A percentile compares a stretch with the other conserved stretches of the same genome.
Evolutionary conservation across 2,329 filamentous ascomycete genomes (phyloP).

Genomic region (Aspergillus sergii): DNA sequence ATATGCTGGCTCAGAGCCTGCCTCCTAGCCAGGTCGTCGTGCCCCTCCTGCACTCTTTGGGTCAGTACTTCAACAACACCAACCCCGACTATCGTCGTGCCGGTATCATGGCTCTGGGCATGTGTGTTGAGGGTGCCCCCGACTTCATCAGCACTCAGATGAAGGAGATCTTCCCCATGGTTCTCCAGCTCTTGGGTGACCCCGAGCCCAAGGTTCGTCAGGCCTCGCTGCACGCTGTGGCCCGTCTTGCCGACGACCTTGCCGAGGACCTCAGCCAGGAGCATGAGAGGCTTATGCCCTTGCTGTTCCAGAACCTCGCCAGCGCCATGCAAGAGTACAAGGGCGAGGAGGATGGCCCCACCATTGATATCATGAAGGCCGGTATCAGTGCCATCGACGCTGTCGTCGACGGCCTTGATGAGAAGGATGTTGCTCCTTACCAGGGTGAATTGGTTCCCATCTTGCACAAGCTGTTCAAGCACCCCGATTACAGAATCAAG

Average conservation of each 20-base stretch:
- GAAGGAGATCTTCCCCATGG: constrained; percentile 78
- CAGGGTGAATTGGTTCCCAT: constrained; percentile 80
- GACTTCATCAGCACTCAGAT: constrained; percentile 97
- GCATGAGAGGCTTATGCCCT: constrained; percentile 80
- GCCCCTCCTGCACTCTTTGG: constrained; percentile 83
- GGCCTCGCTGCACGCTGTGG: constrained; percentile 83
- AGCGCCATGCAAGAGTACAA: constrained; percentile 71
- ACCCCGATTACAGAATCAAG: constrained; percentile 88
- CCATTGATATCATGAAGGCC: constrained; percentile 82
- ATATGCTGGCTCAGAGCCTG: constrained; percentile 83
- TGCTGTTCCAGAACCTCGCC: constrained; percentile 86
- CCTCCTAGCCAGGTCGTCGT: constrained; percentile 94
- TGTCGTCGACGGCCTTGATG: constrained; percentile 72
- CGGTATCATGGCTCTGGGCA: constrained; percentile 87
- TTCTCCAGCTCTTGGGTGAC: constrained; percentile 81
- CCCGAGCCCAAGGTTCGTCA: constrained; percentile 81
- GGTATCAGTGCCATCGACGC: constrained; percentile 90
- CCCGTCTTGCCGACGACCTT: constrained; percentile 89
- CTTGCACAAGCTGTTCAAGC: constrained; percentile 79
- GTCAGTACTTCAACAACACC: constrained; percentile 73
- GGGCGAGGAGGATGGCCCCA: constrained; percentile 69
- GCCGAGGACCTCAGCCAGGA: constrained; percentile 85
- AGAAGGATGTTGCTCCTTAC: constrained; percentile 78
- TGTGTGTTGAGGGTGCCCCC: constrained; percentile 93
- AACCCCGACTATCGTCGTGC: constrained; percentile 83